Percentiles rank a stretch among this genome's conserved stretches.
These are phyloP conservation scores for Coprinellus aureogranulatus DNA, from an alignment of 768 basidiomycete species.

Conservation along the genomic window DNA sequence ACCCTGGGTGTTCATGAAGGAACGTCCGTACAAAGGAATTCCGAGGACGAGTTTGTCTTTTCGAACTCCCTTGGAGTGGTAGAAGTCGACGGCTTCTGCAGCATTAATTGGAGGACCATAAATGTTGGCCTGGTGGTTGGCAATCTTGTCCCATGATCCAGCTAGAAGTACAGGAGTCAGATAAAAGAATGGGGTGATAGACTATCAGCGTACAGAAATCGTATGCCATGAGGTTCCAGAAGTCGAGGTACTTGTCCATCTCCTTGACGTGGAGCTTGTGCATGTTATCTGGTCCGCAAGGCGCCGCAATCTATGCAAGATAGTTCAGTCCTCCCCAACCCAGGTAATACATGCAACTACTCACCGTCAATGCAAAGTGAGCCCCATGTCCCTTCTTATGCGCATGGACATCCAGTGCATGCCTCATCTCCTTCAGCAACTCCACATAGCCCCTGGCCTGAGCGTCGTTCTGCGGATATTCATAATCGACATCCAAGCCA, in stretches of 20 bases:
- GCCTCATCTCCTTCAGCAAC: constrained; percentile 73
- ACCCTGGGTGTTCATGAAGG: constrained; percentile 82
- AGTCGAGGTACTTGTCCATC: constrained; percentile 87
- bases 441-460: constrained; percentile 84
- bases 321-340: not conserved
- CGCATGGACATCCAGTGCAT: constrained; percentile 74
- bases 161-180: too few relatives aligned
- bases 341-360: not conserved
- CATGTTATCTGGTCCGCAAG: constrained; percentile 87
- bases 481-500: constrained; percentile 90
- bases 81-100: constrained; percentile 66
- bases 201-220: constrained; percentile 79
- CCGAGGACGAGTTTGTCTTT: constrained; percentile 84
- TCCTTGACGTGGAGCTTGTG: constrained; percentile 71
- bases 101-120: constrained; percentile 66
- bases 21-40: constrained; percentile 90
- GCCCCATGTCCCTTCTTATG: constrained; percentile 51
- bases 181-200: too few relatives aligned
- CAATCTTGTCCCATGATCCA: constrained; percentile 70
- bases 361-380: constrained; percentile 72
- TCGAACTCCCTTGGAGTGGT: constrained; percentile 65
- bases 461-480: constrained; percentile 77
- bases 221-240: constrained; percentile 98
- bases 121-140: constrained; percentile 86
- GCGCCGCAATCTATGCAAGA: constrained; percentile 73